Evolutionary conservation across 2,329 filamentous ascomycete genomes (phyloP).

Genomic region (Cercospora sojina): DNA sequence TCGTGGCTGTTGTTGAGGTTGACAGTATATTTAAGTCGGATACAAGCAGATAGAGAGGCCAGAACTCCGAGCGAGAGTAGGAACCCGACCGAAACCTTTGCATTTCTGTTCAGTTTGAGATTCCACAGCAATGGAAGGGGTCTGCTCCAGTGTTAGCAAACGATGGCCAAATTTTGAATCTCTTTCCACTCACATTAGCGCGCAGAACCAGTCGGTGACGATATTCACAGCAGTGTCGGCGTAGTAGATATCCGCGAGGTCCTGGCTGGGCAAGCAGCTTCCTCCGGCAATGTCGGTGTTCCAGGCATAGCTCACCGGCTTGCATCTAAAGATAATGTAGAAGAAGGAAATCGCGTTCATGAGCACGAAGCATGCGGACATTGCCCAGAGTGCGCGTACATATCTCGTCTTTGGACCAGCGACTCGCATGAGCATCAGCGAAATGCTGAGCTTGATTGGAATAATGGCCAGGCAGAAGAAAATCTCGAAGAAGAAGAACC

Average conservation of each 20-base stretch:
- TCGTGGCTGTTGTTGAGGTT: conserved; percentile 37
- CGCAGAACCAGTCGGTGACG: conserved; percentile 40
- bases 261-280: conserved; percentile 30
- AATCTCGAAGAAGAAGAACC: conserved; percentile 42
- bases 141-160: conserved; percentile 17
- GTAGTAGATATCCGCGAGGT: conserved; percentile 39
- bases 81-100: conserved; percentile 42
- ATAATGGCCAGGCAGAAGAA: conserved; percentile 41
- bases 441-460: conserved; percentile 41
- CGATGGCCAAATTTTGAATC: background rate
- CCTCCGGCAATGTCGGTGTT: conserved; percentile 32
- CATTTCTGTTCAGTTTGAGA: conserved; percentile 44
- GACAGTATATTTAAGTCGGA: conserved; percentile 40
- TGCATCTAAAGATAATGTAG: conserved; percentile 42
- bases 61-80: conserved; percentile 41
- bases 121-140: conserved; percentile 47
- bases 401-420: conserved; percentile 35
- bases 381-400: conserved; percentile 33
- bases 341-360: conserved; percentile 47
- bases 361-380: conserved; percentile 35
- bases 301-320: conserved; percentile 37
- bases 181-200: conserved; percentile 31
- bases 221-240: conserved; percentile 41
- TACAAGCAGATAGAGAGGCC: conserved; percentile 37
- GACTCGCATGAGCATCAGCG: conserved; percentile 40